Conservation (phyloP, 2,329 filamentous ascomycete genomes). For the Botryotinia convoluta region DNA sequence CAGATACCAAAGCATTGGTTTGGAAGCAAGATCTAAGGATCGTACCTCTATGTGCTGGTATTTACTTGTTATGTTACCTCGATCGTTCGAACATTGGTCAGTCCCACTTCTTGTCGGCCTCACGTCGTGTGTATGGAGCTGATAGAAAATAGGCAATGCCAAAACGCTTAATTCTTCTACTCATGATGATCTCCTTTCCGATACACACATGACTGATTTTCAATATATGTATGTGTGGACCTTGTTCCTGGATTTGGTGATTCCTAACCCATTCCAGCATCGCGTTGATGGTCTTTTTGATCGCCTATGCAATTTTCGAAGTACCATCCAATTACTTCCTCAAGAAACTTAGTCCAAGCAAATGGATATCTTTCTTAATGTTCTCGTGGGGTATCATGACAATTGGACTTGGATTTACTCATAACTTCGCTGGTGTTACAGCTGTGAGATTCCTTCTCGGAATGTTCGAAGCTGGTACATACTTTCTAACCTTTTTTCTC, state of each 20-base stretch:
- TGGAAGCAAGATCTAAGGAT: slow-evolving; percentile 62
- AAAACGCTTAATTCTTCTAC: slow-evolving; percentile 62
- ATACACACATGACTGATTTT: slow-evolving; percentile 59
- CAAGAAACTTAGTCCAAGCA: slow-evolving; percentile 47
- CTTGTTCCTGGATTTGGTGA: neutral
- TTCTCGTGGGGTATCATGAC: slow-evolving; percentile 49
- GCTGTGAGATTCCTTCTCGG: slow-evolving; percentile 49
- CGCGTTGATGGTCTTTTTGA: slow-evolving; percentile 47
- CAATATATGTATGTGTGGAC: slow-evolving; percentile 51
- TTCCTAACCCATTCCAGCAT: slow-evolving; percentile 33
- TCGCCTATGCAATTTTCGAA: slow-evolving; percentile 50
- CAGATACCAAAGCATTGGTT: slow-evolving; percentile 43
- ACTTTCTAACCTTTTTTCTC: slow-evolving; percentile 38
- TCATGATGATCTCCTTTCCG: slow-evolving; percentile 58
- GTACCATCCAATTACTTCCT: slow-evolving; percentile 50
- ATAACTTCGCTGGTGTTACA: slow-evolving; percentile 44
- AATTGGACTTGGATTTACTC: slow-evolving; percentile 46
- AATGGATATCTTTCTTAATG: slow-evolving; percentile 51
- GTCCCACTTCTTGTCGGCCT: neutral
- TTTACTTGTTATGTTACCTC: slow-evolving; percentile 67
- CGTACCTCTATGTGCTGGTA: slow-evolving; percentile 59
- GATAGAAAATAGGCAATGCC: slow-evolving; percentile 48
- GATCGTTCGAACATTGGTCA: slow-evolving; percentile 65
- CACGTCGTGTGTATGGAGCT: neutral
- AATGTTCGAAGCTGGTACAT: slow-evolving; percentile 47